Conservation (phyloP, 441 rosid species). For the Erodium trifolium region DNA sequence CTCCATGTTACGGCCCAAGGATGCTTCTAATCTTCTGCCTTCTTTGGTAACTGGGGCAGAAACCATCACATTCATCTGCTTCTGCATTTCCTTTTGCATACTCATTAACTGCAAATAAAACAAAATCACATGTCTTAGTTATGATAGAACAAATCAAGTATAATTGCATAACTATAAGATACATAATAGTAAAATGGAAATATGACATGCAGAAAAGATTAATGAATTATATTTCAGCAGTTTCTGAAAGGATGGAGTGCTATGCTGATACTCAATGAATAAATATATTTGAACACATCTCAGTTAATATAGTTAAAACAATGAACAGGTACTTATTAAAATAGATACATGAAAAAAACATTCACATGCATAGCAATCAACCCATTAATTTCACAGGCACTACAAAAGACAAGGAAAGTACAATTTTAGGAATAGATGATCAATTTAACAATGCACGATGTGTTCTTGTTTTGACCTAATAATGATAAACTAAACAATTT, state of each 20-base stretch:
- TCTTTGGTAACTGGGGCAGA: slow-evolving; percentile 39
- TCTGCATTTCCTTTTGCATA: slow-evolving; percentile 44
- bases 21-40: slow-evolving; percentile 44
- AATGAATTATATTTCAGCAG: neutral
- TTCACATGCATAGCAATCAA: neutral
- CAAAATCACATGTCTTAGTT: slow-evolving; percentile 8
- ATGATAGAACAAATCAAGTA: neutral
- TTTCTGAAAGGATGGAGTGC: neutral
- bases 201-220: neutral
- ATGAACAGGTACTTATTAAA: neutral
- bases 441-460: neutral
- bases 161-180: neutral
- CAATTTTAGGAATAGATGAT: neutral
- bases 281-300: neutral
- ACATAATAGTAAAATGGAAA: neutral
- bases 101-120: slow-evolving; percentile 26
- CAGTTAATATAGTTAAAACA: neutral
- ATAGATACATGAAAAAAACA: neutral
- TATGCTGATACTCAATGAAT: neutral
- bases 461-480: slow-evolving; percentile 3
- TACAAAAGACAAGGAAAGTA: neutral
- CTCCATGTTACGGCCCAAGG: slow-evolving; percentile 41
- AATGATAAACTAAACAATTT: slow-evolving; percentile 8
- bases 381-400: neutral
- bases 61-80: slow-evolving; percentile 34